These are phyloP conservation scores for Bipolaris bicolor DNA, from an alignment of 2,329 filamentous ascomycete species.

Conservation along the genomic window DNA sequence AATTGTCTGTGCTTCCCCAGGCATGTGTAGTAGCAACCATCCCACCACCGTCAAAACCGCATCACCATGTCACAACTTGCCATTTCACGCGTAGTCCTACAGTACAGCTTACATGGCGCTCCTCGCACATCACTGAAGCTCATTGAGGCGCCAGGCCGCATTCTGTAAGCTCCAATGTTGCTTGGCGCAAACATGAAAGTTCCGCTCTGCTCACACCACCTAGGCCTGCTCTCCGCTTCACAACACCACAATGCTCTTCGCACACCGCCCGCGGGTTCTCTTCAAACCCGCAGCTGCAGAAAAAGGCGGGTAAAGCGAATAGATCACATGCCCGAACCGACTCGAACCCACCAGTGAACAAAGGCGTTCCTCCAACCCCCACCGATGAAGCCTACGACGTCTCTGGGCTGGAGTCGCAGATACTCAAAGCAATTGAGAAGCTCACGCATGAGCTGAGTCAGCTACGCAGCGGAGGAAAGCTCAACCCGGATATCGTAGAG, in stretches of 20 bases:
- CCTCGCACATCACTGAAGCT: slow-evolving; percentile 19
- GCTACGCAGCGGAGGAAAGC: slow-evolving; percentile 65
- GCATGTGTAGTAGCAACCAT: slow-evolving; percentile 6
- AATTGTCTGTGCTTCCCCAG: slow-evolving; percentile 12
- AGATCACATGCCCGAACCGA: slow-evolving; percentile 46
- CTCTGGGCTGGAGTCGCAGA: slow-evolving; percentile 61
- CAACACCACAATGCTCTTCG: slow-evolving; percentile 17
- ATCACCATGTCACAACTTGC: slow-evolving; percentile 35
- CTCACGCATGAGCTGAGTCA: slow-evolving; percentile 68
- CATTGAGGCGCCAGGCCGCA: slow-evolving; percentile 35
- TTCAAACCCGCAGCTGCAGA: slow-evolving; percentile 51
- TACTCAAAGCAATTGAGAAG: slow-evolving; percentile 60
- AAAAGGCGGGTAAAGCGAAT: slow-evolving; percentile 62
- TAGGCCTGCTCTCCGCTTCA: slow-evolving; percentile 13
- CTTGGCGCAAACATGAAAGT: not conserved
- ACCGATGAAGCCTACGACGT: slow-evolving; percentile 67
- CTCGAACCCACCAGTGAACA: slow-evolving; percentile 38
- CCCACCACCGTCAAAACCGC: not conserved
- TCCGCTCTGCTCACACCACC: slow-evolving; percentile 17
- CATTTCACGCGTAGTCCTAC: slow-evolving; percentile 31
- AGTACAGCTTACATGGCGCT: slow-evolving; percentile 24
- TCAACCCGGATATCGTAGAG: slow-evolving; percentile 68
- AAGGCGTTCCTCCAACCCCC: slow-evolving; percentile 36
- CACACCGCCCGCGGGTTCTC: slow-evolving; percentile 48
- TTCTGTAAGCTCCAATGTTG: slow-evolving; percentile 29